A percentile compares a stretch with the other conserved stretches of the same genome.
Evolutionary conservation across 176 grass and related monocot species (phyloP).

Genomic region (Pharus latifolius): DNA sequence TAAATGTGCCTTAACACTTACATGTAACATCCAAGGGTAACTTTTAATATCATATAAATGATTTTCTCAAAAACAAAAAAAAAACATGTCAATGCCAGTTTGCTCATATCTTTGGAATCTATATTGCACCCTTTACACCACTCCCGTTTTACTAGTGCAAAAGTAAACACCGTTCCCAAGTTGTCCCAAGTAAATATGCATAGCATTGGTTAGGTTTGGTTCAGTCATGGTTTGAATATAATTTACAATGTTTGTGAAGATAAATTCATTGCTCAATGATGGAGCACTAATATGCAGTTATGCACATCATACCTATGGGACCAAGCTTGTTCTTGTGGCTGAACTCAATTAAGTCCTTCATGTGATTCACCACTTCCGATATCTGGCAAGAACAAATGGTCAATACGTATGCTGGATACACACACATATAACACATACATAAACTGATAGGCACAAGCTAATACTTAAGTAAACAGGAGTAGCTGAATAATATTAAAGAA

Average conservation of each 20-base stretch:
- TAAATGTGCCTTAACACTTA: too few relatives aligned
- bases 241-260: not conserved
- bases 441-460: not conserved
- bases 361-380: slow-evolving; percentile 98
- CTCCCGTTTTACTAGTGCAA: not conserved
- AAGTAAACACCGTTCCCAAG: not conserved
- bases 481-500: not conserved
- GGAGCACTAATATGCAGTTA: not conserved
- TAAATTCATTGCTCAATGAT: not conserved
- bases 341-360: slow-evolving; percentile 97
- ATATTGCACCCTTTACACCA: not conserved
- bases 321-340: slow-evolving; percentile 73
- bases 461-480: not conserved
- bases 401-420: not conserved
- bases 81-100: not conserved
- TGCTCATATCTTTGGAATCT: not conserved
- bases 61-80: too few relatives aligned
- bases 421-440: not conserved
- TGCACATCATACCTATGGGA: slow-evolving; percentile 55
- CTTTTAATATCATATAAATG: too few relatives aligned
- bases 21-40: too few relatives aligned
- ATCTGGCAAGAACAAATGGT: slow-evolving; percentile 40
- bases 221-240: not conserved
- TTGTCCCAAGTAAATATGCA: not conserved
- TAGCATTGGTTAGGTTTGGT: not conserved